These are phyloP conservation scores for Globisporangium viniferum DNA, from an alignment of 352 stramenopile species.

Conservation along the genomic window DNA sequence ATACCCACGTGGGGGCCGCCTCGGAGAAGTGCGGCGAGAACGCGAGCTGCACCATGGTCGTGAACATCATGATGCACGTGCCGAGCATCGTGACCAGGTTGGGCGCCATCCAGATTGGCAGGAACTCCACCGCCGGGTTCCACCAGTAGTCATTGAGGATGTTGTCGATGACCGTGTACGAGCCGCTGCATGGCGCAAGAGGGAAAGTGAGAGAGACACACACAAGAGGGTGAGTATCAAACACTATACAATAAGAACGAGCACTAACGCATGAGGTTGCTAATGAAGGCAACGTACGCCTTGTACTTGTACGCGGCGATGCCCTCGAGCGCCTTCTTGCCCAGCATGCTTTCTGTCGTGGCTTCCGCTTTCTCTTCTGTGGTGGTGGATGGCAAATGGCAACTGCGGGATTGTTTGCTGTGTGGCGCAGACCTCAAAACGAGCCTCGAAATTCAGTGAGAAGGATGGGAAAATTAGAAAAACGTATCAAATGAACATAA, in stretches of 20 bases:
- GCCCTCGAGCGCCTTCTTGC: conserved; percentile 74
- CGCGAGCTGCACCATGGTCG: conserved; percentile 76
- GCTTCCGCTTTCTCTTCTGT: not conserved
- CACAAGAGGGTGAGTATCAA: not conserved
- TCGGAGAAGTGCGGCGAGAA: conserved; percentile 69
- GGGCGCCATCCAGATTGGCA: conserved; percentile 88
- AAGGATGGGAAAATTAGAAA: not conserved
- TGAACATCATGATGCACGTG: conserved; percentile 71
- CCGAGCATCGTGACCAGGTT: conserved; percentile 91
- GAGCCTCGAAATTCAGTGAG: conserved; percentile 1
- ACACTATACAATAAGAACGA: not conserved
- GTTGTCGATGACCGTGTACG: conserved; percentile 88
- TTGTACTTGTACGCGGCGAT: conserved; percentile 89
- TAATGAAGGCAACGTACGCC: conserved; percentile 44
- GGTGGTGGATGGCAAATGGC: conserved; percentile 1
- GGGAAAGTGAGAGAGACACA: conserved; percentile 4
- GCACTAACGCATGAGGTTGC: not conserved
- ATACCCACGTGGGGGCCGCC: conserved; percentile 54
- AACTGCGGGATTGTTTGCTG: conserved; percentile 1
- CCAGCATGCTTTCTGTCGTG: conserved; percentile 36
- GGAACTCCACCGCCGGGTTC: conserved; percentile 76
- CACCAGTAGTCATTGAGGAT: conserved; percentile 83
- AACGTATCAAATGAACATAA: not conserved
- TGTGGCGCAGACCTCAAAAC: not conserved
- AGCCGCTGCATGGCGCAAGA: conserved; percentile 38